Evolutionary conservation across 768 basidiomycete genomes (phyloP).

Genomic region (Lactifluus rugatus): DNA sequence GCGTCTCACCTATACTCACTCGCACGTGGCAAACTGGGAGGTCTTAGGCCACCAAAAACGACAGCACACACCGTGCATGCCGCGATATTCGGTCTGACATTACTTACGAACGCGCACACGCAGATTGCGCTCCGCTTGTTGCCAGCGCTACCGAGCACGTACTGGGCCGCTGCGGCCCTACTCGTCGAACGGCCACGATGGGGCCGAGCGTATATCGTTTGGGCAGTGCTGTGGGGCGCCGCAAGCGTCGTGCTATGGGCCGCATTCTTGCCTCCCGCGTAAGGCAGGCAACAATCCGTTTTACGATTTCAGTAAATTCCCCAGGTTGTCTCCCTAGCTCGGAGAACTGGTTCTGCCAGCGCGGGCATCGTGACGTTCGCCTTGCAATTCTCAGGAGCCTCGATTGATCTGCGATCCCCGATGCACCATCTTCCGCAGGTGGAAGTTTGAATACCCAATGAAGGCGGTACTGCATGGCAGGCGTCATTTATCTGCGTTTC

Average conservation of each 20-base stretch:
- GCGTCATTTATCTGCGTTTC: not conserved
- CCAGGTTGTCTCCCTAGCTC: too few relatives aligned
- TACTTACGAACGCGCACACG: constrained; percentile 30
- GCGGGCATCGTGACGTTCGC: too few relatives aligned
- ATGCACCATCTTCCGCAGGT: not conserved
- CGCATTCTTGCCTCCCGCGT: constrained; percentile 88
- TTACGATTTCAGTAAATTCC: too few relatives aligned
- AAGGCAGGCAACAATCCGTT: constrained; percentile 1
- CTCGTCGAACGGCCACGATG: constrained; percentile 37
- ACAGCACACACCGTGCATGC: constrained; percentile 7
- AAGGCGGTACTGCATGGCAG: not conserved
- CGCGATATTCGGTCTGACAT: constrained; percentile 4
- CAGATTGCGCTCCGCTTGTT: constrained; percentile 40
- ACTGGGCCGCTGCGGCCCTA: constrained; percentile 79
- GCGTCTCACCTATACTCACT: not conserved
- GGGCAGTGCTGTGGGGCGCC: constrained; percentile 71
- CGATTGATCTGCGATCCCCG: not conserved
- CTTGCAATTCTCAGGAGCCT: too few relatives aligned
- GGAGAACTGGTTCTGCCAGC: not conserved
- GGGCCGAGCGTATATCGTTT: constrained; percentile 61
- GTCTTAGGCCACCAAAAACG: not conserved
- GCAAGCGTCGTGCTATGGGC: constrained; percentile 69
- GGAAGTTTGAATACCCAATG: not conserved
- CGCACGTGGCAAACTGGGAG: not conserved
- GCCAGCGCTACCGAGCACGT: constrained; percentile 65